phyloP scores from a whole-genome alignment of 495 filamentous ascomycete species.

The Penicillium steckii region DNA sequence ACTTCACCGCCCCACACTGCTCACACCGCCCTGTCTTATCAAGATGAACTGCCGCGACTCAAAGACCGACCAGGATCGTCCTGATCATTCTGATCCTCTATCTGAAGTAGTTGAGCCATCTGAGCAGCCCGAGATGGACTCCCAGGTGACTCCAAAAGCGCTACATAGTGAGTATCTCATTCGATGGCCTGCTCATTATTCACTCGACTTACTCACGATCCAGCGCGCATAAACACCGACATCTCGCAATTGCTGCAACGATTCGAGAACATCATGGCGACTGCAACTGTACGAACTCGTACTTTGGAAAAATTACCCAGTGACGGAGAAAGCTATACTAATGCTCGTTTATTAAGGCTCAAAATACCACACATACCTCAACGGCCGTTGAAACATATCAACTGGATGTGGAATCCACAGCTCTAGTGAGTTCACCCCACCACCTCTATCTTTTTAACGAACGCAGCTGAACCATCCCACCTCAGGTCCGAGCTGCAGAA shows the following conservation, averaged over 20 bases:
- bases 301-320: no score
- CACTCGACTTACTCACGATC: not conserved
- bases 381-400: conserved; percentile 61
- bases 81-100: not conserved
- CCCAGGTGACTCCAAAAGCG: conserved; percentile 33
- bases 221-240: conserved; percentile 55
- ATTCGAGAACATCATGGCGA: conserved; percentile 61
- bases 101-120: not conserved
- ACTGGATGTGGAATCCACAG: conserved; percentile 62
- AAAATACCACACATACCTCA: conserved; percentile 36
- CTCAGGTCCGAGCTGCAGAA: conserved; percentile 63
- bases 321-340: not conserved
- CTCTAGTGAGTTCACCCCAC: conserved; percentile 47
- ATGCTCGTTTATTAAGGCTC: conserved; percentile 23
- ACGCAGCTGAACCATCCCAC: not conserved
- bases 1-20: conserved; percentile 4
- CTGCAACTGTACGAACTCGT: conserved; percentile 49
- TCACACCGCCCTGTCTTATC: conserved; percentile 1
- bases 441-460: not conserved
- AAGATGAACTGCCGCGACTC: not conserved
- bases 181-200: not conserved
- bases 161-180: conserved; percentile 33
- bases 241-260: conserved; percentile 57
- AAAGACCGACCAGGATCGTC: not conserved
- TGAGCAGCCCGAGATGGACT: not conserved